Evolutionary conservation across 306 rosid genomes (phyloP), one percentile per base, ranked within the genome.

Genomic region (Vigna mungo): DNA sequence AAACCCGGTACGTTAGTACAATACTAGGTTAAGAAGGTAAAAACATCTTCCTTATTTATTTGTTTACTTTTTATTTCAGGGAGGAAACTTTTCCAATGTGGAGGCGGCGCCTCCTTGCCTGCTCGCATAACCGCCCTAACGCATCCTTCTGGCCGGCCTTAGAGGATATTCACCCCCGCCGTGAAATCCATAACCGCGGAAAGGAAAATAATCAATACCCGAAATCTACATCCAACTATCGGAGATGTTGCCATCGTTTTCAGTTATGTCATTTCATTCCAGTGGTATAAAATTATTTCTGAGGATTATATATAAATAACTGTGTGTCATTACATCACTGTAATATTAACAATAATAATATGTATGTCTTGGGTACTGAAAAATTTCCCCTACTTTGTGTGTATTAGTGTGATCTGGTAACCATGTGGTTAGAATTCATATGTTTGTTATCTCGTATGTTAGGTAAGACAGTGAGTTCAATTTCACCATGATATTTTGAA

Each of bases 71-170:
- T 25, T 59, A 2, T 6, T 27, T 39, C 65, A 59, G 65, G 65
- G 11, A 39, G 65, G 13, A 59, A 59, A 59, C 65, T 56, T 56
- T 25, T 23, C 63, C 63, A 56, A 23, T 54, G 60, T 8, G 60
- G 60, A 30, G 60, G 60, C 60, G 21, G 60, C 60, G 30, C 60
- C 30, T 1, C 60, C 60, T 4, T 54, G 14, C 60, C 60, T 9
- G 14, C 10, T 54, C 60, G 60, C 8, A 6, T 25, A 18, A 53
- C 2, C 7, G 20, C 12, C 23, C 23, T 20, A n/a, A 44, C 1
- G 1, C 12, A 51, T 0, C 11, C 55, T 21, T 7, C 2, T 51
- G 55, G 3, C 27, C 61, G 61, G 6, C 4, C 14, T 0, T 54
- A 9, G 30, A 20, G 61, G 32, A 54, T 9, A 54, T 54, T 8